Base-by-base conservation (phyloP, 176 grass and related monocot species). In the Triticum aestivum region DNA sequence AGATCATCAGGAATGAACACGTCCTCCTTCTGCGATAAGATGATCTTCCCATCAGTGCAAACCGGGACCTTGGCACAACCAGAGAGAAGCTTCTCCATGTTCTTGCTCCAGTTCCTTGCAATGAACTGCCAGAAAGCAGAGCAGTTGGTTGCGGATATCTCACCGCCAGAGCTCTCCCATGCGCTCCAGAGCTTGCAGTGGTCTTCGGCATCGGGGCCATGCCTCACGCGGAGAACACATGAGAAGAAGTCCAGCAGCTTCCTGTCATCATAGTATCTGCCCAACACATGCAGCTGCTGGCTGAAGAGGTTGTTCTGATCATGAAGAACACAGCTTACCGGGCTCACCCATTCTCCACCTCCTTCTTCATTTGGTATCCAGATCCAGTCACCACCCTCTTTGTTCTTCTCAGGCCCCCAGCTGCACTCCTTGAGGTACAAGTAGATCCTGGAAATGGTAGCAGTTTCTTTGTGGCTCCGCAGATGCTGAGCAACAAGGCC, bases 1-100 rank as follows among this genome's bases (percentile, higher is more conserved):
- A 96, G 85, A 68, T 96, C 94, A 47, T 96, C 91, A 5, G 89
- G 87, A 66, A 96, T 90, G 75, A 96, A 93, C 23, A 87, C 81
- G 79, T 93, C 79, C 14, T 66, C 38, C 75, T 90, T 96, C 3
- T n/a, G 65, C 12, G 61, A 49, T 3, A 96, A 90, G 5, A 79
- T 56, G 14, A 93, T 93, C 51, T 69, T 88, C 9, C 78, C 82
- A 9, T 78, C 47, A 0, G 32, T 41, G 17, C 61, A 83, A 6
- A 87, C 85, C 8, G 94, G 94, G 44, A 96, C 85, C 70, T 92
- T 93, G 1, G 71, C 65, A 45, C 37, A 87, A 4, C 49, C 69
- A 85, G 33, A 76, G 4, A 93, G n/a, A 45, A 88, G 42, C 33
- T 82, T 67, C 75, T 86, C 35, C 3, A 27, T 86, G 13, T 3